A percentile compares a stretch with the other conserved stretches of the same genome.
Evolutionary conservation across 306 rosid species (phyloP).

Genomic region (Crotalaria pallida): DNA sequence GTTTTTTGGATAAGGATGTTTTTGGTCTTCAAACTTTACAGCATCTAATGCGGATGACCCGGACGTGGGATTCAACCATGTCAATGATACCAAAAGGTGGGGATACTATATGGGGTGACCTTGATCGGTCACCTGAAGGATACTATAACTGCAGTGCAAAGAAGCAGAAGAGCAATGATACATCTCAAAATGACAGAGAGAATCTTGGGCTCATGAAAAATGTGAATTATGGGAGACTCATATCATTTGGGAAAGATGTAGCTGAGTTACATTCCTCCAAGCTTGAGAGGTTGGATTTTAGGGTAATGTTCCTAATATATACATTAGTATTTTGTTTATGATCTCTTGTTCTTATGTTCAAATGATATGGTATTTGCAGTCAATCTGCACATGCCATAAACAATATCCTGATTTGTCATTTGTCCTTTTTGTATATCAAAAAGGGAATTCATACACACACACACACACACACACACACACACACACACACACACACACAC

Average conservation of each 20-base stretch:
- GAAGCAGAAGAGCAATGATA: slow-evolving; percentile 50
- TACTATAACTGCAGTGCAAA: slow-evolving; percentile 43
- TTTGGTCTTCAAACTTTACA: slow-evolving; percentile 69
- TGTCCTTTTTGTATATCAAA: slow-evolving; percentile 8
- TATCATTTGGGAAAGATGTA: slow-evolving; percentile 66
- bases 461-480: no score
- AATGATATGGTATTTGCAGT: slow-evolving; percentile 3
- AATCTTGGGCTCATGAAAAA: slow-evolving; percentile 8
- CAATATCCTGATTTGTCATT: background rate
- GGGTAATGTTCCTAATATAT: slow-evolving; percentile 44
- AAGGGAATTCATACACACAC: background rate
- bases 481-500: no score
- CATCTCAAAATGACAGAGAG: slow-evolving; percentile 24
- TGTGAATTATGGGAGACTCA: slow-evolving; percentile 60
- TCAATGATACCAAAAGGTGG: slow-evolving; percentile 92
- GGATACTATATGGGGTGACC: slow-evolving; percentile 77
- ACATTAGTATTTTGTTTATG: background rate
- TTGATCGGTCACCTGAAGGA: slow-evolving; percentile 84
- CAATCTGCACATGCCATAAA: background rate
- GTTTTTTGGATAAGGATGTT: slow-evolving; percentile 71
- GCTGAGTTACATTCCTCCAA: slow-evolving; percentile 54
- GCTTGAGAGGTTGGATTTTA: slow-evolving; percentile 63
- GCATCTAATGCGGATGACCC: slow-evolving; percentile 82
- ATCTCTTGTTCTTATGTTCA: background rate
- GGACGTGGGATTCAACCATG: slow-evolving; percentile 91